phyloP scores from a whole-genome alignment of 2,329 filamentous ascomycete species.

The Macrophomina tecta region DNA sequence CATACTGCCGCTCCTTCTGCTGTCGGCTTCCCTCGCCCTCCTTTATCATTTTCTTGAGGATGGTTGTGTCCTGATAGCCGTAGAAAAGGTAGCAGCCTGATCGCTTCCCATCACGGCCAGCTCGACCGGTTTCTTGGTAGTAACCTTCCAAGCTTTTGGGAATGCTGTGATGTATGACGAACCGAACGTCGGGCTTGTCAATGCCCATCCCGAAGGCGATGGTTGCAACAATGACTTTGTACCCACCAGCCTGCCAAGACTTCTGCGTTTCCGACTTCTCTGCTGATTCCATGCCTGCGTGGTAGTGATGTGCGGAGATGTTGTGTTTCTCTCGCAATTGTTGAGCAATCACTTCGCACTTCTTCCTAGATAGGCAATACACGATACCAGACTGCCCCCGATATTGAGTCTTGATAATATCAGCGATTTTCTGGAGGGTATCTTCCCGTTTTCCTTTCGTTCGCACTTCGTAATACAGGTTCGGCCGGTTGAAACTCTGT shows the following conservation, averaged over 20 bases:
- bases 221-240: conserved; percentile 93
- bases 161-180: conserved; percentile 90
- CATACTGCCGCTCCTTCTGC: conserved; percentile 75
- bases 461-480: conserved; percentile 86
- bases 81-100: conserved; percentile 94
- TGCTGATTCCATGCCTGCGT: conserved; percentile 74
- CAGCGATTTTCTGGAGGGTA: conserved; percentile 61
- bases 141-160: conserved; percentile 97
- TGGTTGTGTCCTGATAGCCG: conserved; percentile 75
- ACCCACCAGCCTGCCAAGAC: conserved; percentile 78
- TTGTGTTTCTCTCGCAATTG: conserved; percentile 65
- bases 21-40: conserved; percentile 70
- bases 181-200: conserved; percentile 94
- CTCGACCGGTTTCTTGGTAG: conserved; percentile 96
- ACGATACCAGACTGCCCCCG: conserved; percentile 81
- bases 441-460: conserved; percentile 68
- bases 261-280: conserved; percentile 76
- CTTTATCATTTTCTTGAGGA: conserved; percentile 80
- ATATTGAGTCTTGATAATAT: conserved; percentile 75
- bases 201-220: conserved; percentile 99
- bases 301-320: conserved; percentile 83
- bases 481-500: conserved; percentile 97
- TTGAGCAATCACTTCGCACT: conserved; percentile 79
- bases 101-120: conserved; percentile 84
- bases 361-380: conserved; percentile 86